Evolutionary conservation across 1,284 basidiomycete species (phyloP), one percentile per base, ranked within the genome.

Genomic region (Ganoderma sinense): DNA sequence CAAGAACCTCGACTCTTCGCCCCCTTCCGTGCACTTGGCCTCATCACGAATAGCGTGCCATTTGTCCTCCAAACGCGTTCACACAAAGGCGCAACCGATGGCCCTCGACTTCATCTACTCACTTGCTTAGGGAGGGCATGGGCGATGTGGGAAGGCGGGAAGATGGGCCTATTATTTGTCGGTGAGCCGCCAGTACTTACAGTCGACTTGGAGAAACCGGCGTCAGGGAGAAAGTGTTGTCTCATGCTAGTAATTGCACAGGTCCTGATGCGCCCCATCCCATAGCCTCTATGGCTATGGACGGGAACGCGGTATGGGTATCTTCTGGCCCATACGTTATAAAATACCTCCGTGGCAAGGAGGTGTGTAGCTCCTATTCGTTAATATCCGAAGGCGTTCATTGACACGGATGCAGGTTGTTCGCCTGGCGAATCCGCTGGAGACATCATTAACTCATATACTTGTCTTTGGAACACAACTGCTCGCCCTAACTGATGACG

Each of bases 141-240:
- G 97, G 94, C 96, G 26, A 86, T 99, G 81, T 99, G 97, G 97
- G 96, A 98, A 78, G 96, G 96, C 16, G 94, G 91, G 41, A 95
- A 93, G 82, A 97, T 99, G 94, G 89, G 88, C 20, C 83, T 99
- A 61, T 85, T 99, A 60, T 99, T 99, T 79, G 96, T 98, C 70
- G 96, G 97, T 93, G 80, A 83, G 94, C 83, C 23, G 18, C 40
- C 43, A 2, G 36, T 2, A 29, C 23, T 20, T 29, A 14, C n/a
- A 41, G n/a, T 18, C 23, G 16, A 26, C 0, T 6, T 60, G 2
- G n/a, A 7, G 14, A 18, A 6, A 23, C 41, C 14, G 10, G n/a
- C 39, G 14, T 14, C 0, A 8, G 6, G 2, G 20, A 8, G 0
- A 0, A 20, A 41, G 2, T 20, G 5, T 10, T 23, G 13, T 39